phyloP scores from a whole-genome alignment of 192 early-diverging fungal genomes.

The Backusella luteola region DNA sequence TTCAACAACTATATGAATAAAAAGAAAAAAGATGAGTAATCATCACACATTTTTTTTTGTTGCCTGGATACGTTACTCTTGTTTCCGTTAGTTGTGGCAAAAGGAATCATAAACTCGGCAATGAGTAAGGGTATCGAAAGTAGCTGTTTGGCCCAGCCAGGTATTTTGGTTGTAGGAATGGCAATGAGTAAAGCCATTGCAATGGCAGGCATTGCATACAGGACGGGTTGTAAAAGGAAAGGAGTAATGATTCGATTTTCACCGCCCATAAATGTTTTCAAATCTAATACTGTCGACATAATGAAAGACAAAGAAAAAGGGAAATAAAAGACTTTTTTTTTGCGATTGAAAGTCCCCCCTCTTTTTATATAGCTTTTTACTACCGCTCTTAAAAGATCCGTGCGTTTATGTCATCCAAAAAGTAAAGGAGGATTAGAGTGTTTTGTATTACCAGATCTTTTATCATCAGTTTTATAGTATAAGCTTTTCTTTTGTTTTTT shows the following conservation, averaged over 20 bases:
- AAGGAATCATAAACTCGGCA: slow-evolving; percentile 5
- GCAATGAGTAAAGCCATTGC: background rate
- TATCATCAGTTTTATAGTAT: background rate
- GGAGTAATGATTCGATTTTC: slow-evolving; percentile 10
- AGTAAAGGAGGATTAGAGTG: background rate
- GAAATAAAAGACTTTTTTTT: background rate
- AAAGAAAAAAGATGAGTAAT: background rate
- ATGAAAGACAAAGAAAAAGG: slow-evolving; percentile 5
- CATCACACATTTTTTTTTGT: background rate
- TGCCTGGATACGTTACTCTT: slow-evolving; percentile 3
- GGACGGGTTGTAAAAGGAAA: background rate
- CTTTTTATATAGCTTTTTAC: background rate
- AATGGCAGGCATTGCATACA: background rate
- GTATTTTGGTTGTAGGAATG: slow-evolving; percentile 4
- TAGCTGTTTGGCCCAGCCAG: slow-evolving; percentile 12
- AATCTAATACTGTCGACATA: background rate
- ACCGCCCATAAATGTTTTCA: slow-evolving; percentile 3
- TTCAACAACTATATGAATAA: slow-evolving; percentile 14
- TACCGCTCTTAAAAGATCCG: background rate
- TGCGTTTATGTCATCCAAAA: background rate
- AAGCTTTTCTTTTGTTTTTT: background rate
- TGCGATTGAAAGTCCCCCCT: background rate
- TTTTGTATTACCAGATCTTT: background rate
- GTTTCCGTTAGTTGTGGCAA: slow-evolving; percentile 9
- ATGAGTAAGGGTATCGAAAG: slow-evolving; percentile 20